phyloP scores from a whole-genome alignment of 768 basidiomycete species.

The Psilocybe sp. region DNA sequence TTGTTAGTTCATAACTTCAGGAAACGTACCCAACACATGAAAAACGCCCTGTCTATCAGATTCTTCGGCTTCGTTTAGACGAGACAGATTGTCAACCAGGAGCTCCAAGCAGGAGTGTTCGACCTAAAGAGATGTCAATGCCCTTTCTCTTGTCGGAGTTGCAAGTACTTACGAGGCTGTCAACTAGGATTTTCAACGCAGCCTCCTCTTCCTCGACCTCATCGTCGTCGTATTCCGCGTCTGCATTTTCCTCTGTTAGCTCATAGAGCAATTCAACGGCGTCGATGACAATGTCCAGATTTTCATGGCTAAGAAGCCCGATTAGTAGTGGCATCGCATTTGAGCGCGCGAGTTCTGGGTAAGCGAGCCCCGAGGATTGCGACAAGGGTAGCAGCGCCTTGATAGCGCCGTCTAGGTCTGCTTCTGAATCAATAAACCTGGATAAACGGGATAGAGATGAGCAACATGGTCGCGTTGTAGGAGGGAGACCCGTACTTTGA shows the following conservation, averaged over 20 bases:
- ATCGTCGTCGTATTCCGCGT: constrained; percentile 70
- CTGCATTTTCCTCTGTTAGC: constrained; percentile 94
- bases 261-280: constrained; percentile 91
- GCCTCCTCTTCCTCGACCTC: constrained; percentile 57
- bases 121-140: constrained; percentile 43
- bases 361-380: constrained; percentile 78
- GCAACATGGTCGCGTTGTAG: not conserved
- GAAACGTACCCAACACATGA: constrained; percentile 73
- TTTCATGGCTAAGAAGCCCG: constrained; percentile 92
- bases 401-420: constrained; percentile 85
- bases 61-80: constrained; percentile 90
- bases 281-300: constrained; percentile 95
- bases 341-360: constrained; percentile 83
- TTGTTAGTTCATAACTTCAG: not conserved
- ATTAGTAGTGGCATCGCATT: constrained; percentile 69
- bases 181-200: constrained; percentile 72
- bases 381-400: constrained; percentile 88
- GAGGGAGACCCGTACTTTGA: constrained; percentile 57
- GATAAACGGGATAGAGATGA: constrained; percentile 2
- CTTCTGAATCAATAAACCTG: constrained; percentile 99
- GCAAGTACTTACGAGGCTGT: constrained; percentile 60
- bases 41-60: constrained; percentile 90
- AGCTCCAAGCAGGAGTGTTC: constrained; percentile 84
- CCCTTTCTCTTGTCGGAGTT: constrained; percentile 5
- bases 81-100: constrained; percentile 82